These are phyloP conservation scores for Kandelia obovata DNA, from an alignment of 345 rosid species.

Conservation along the genomic window DNA sequence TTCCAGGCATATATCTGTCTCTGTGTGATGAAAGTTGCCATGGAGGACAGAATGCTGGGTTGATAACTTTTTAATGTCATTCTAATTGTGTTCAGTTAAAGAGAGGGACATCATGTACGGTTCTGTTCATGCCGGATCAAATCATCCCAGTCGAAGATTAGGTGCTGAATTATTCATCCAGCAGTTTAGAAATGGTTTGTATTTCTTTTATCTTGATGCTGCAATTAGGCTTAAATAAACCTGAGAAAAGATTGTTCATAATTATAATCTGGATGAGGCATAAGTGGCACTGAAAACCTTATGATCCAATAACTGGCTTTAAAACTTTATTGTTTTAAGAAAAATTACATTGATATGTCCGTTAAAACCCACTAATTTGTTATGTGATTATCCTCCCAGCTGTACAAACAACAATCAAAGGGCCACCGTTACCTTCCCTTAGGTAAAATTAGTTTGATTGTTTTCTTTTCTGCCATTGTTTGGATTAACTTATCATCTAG, in stretches of 20 bases:
- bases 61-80: no score
- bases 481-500: conserved; percentile 8
- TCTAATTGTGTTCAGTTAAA: conserved; percentile 17
- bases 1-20: conserved; percentile 50
- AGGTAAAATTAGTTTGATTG: conserved; percentile 26
- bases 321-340: no score
- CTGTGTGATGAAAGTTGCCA: conserved; percentile 4
- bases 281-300: no score
- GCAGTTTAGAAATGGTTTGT: conserved; percentile 41
- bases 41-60: no score
- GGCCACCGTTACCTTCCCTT: conserved; percentile 26
- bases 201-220: conserved; percentile 4
- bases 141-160: conserved; percentile 21
- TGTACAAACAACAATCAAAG: conserved; percentile 38
- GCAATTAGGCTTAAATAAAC: no score
- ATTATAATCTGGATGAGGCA: no score
- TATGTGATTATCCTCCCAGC: conserved; percentile 21
- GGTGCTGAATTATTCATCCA: conserved; percentile 31
- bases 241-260: no score
- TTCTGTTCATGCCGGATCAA: conserved; percentile 15
- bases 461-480: not conserved
- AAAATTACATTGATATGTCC: not conserved
- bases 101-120: conserved; percentile 8
- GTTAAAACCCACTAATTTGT: not conserved
- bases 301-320: no score